phyloP scores from a whole-genome alignment of 352 stramenopile genomes.

The Hyaloperonospora arabidopsidis region DNA sequence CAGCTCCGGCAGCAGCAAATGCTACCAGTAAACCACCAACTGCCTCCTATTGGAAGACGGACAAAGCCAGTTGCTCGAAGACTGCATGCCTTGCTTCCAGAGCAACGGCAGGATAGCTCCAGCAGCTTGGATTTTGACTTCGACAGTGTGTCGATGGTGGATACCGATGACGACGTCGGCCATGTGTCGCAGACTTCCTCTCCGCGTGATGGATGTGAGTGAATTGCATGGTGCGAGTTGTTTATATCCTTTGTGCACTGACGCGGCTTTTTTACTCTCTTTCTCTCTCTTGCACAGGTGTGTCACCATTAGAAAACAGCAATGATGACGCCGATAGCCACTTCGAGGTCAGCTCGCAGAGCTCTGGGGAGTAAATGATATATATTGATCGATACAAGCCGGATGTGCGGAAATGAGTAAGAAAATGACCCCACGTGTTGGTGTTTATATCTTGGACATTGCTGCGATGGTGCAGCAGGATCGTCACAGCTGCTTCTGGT shows the following conservation, averaged over 20 bases:
- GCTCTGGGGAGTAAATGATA: constrained; percentile 45
- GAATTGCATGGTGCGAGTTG: background rate
- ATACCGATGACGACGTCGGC: constrained; percentile 48
- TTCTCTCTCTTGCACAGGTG: constrained; percentile 28
- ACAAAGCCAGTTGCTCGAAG: constrained; percentile 33
- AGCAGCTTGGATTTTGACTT: constrained; percentile 68
- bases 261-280: constrained; percentile 2
- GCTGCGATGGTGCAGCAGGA: background rate
- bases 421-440: constrained; percentile 9
- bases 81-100: constrained; percentile 50
- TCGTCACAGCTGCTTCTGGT: background rate
- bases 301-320: constrained; percentile 73
- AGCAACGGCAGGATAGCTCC: constrained; percentile 44
- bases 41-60: constrained; percentile 22
- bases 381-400: constrained; percentile 26
- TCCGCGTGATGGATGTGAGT: constrained; percentile 64
- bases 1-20: constrained; percentile 28
- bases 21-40: constrained; percentile 27
- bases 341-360: constrained; percentile 80
- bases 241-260: constrained; percentile 3
- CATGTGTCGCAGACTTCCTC: constrained; percentile 68
- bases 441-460: constrained; percentile 7
- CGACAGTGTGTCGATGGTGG: constrained; percentile 74
- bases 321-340: constrained; percentile 71
- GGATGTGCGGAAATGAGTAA: constrained; percentile 13